Evolutionary conservation across 352 stramenopile genomes (phyloP), one percentile per base, ranked within the genome.

Genomic region (Phytophthora parvispora): DNA sequence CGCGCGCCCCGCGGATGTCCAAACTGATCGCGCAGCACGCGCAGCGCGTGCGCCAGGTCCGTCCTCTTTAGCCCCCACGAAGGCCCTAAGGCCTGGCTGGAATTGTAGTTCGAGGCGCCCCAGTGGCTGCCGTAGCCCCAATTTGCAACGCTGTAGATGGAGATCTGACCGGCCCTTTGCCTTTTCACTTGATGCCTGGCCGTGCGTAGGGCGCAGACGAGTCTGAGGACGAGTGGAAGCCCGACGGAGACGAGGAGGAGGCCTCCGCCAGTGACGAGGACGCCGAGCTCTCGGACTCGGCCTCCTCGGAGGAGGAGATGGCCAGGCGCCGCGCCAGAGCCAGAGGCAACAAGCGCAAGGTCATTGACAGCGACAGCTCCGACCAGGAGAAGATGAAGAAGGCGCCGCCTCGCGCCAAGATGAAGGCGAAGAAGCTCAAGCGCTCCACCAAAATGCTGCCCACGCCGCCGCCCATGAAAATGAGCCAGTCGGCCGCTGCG

Each of bases 1-100:
- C 86, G 38, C 75, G 77, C 20, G 68, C 71, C 38, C 74, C 68
- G 45, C 84, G 86, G 50, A 93, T 94, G 81, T 81, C 87, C 47
- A 80, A 80, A 74, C 59, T 87, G 31, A 86, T 94, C 54, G 68
- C 73, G 29, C 66, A 78, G 38, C 77, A 84, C 45, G 77, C 77
- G n/a, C 58, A 81, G 34, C 73, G 60, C 34, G 64, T 84, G 55
- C 74, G 63, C 63, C 57, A 81, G 77, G 77, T 84, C 52, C 25
- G 75, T 72, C 45, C 20, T 62, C 7, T 36, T 40, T 45, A n/a
- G 25, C 18, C 18, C 28, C 54, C 25, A 9, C 1, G 4, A 32
- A 29, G 29, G 20, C 34, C 36, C 25, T 62, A 40, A 55, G 59
- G 54, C 6, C 29, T 63, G 31, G 50, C n/a, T n/a, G n/a, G n/a